Conservation (phyloP, 2,329 filamentous ascomycete genomes). For the Aspergillus spinulosporus region DNA sequence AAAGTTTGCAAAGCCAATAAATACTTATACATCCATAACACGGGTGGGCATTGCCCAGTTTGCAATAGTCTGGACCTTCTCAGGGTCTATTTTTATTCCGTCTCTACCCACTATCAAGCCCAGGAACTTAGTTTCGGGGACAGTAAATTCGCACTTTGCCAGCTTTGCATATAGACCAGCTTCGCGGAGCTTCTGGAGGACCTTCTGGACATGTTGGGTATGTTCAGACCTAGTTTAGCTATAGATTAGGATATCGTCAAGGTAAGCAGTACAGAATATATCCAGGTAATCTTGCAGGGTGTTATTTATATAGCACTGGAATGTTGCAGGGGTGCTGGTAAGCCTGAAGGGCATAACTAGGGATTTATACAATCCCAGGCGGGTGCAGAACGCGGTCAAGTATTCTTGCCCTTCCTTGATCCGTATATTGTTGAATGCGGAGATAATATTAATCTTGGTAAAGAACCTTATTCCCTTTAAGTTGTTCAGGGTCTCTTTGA, state of each 20-base stretch:
- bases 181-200: not conserved
- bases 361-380: too few relatives aligned
- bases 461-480: too few relatives aligned
- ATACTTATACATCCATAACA: not conserved
- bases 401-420: too few relatives aligned
- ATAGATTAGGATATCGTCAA: not conserved
- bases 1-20: not conserved
- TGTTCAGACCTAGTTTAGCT: not conserved
- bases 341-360: not conserved
- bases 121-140: not conserved
- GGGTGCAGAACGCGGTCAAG: too few relatives aligned
- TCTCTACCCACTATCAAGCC: not conserved
- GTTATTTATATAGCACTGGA: not conserved
- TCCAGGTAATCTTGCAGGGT: not conserved
- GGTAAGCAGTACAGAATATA: not conserved
- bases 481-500: too few relatives aligned
- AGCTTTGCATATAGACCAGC: not conserved
- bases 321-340: not conserved
- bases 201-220: not conserved
- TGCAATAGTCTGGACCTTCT: not conserved
- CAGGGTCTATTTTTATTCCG: not conserved
- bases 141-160: not conserved
- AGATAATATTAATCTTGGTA: too few relatives aligned
- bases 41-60: not conserved
- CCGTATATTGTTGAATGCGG: too few relatives aligned